These are phyloP conservation scores for Trichoderma sp. DNA, from an alignment of 2,329 filamentous ascomycete genomes.

Conservation along the genomic window DNA sequence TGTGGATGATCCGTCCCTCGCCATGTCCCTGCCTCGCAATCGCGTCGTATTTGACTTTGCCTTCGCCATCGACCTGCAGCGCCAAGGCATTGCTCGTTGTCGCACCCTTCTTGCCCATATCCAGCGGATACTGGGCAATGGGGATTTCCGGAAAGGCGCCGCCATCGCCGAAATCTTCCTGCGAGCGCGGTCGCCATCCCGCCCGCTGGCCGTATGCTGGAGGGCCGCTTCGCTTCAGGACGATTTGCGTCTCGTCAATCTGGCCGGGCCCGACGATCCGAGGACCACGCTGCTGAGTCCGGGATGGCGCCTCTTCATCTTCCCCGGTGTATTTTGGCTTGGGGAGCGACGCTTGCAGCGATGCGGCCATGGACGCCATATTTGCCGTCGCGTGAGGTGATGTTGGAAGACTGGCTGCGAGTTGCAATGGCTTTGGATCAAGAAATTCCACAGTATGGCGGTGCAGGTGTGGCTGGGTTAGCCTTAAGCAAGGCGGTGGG, in stretches of 20 bases:
- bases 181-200: constrained; percentile 86
- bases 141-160: constrained; percentile 94
- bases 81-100: constrained; percentile 82
- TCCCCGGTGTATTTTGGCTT: constrained; percentile 91
- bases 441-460: constrained; percentile 43
- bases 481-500: neutral
- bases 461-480: constrained; percentile 28
- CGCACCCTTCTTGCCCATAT: constrained; percentile 84
- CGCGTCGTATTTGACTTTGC: constrained; percentile 95
- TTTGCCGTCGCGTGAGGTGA: constrained; percentile 32
- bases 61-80: constrained; percentile 87
- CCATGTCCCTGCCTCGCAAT: constrained; percentile 88
- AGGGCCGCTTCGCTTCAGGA: constrained; percentile 80
- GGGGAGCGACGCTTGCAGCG: constrained; percentile 78
- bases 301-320: constrained; percentile 75
- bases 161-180: constrained; percentile 94
- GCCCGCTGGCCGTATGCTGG: constrained; percentile 84
- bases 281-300: constrained; percentile 76
- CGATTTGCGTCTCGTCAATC: constrained; percentile 83
- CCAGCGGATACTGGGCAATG: constrained; percentile 91
- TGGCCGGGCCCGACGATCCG: constrained; percentile 79
- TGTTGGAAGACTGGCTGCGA: constrained; percentile 26
- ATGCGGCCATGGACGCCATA: constrained; percentile 71
- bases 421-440: constrained; percentile 19
- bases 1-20: constrained; percentile 83